These are phyloP conservation scores for Mycosarcoma mackinlayi DNA, from an alignment of 1,284 basidiomycete species.

Conservation along the genomic window DNA sequence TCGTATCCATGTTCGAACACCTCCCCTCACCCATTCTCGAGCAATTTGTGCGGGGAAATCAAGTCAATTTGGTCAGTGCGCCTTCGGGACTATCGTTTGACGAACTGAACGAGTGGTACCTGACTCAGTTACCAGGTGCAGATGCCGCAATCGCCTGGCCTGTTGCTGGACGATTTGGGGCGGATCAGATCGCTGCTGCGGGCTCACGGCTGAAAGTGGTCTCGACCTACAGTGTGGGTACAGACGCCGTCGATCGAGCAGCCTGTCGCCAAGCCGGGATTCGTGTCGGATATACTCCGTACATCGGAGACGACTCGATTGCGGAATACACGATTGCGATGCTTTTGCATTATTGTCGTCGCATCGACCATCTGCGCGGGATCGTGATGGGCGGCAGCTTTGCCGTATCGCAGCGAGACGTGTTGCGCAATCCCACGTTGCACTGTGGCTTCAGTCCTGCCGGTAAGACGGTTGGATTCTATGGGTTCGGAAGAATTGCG, in stretches of 20 bases:
- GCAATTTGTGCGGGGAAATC: constrained; percentile 1
- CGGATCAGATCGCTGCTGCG: constrained; percentile 13
- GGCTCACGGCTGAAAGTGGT: constrained; percentile 11
- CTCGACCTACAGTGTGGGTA: constrained; percentile 23
- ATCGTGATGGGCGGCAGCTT: constrained; percentile 3
- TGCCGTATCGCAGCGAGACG: constrained; percentile 9
- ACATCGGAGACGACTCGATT: constrained; percentile 17
- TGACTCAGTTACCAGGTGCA: constrained; percentile 13
- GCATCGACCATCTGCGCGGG: constrained; percentile 2
- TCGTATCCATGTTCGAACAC: constrained; percentile 25
- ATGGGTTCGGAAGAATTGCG: constrained; percentile 33
- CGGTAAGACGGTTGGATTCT: constrained; percentile 29
- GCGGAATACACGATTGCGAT: constrained; percentile 37
- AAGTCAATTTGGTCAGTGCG: constrained; percentile 19
- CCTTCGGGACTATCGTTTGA: constrained; percentile 7
- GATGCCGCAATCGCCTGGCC: constrained; percentile 26
- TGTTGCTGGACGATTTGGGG: constrained; percentile 16
- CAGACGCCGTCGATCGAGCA: constrained; percentile 17
- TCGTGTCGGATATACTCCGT: constrained; percentile 28
- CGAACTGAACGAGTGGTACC: constrained; percentile 19
- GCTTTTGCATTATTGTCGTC: constrained; percentile 21
- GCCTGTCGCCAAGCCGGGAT: constrained; percentile 23
- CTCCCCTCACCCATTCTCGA: constrained; percentile 21
- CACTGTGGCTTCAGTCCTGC: constrained; percentile 23
- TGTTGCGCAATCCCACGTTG: constrained; percentile 17